Evolutionary conservation across 441 rosid species (phyloP).

Genomic region (Rhodomyrtus psidioides): DNA sequence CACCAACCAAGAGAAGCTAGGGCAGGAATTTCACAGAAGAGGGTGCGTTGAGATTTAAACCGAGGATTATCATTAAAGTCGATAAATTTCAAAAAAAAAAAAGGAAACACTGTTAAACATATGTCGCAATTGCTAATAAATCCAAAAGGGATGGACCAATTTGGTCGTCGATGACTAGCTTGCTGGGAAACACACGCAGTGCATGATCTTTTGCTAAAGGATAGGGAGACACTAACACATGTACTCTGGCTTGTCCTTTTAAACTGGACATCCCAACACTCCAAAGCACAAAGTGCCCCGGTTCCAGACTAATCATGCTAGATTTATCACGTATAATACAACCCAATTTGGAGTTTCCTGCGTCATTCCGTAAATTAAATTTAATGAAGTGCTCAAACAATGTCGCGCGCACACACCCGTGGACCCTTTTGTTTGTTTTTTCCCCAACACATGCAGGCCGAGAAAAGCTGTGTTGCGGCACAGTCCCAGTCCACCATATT

Average conservation of each 20-base stretch:
- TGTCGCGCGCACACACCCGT: neutral
- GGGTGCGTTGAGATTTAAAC: neutral
- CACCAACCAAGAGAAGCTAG: neutral
- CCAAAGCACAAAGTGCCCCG: neutral
- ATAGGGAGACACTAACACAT: neutral
- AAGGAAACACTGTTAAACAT: neutral
- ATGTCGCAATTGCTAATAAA: neutral
- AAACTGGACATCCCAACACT: neutral
- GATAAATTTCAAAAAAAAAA: neutral
- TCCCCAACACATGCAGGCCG: neutral
- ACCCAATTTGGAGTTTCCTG: neutral
- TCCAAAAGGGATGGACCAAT: neutral
- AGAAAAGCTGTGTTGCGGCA: neutral
- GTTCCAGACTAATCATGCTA: neutral
- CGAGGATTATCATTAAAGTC: neutral
- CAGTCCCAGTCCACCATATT: conserved; percentile 2
- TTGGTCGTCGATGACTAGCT: neutral
- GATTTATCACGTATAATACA: neutral
- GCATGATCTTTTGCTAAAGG: no score
- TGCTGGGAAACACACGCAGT: neutral
- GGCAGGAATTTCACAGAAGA: neutral
- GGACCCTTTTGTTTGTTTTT: neutral
- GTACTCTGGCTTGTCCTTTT: neutral
- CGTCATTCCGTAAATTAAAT: neutral
- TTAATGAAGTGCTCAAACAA: neutral